Conservation (phyloP, 352 stramenopile species). For the Phytophthora quininea region DNA sequence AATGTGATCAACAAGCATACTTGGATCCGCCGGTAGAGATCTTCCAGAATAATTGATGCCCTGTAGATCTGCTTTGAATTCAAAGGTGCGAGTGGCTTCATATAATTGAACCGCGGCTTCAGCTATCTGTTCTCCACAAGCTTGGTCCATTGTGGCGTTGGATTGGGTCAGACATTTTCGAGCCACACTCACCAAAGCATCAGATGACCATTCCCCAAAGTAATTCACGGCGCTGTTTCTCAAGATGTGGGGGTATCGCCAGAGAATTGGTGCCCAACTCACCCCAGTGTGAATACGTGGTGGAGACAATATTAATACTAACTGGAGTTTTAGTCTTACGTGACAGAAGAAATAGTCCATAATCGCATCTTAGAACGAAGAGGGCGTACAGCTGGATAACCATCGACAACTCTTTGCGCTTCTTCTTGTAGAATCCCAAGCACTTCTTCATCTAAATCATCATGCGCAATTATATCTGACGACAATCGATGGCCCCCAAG, state of each 20-base stretch:
- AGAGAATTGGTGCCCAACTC: slow-evolving; percentile 38
- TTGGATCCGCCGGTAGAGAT: slow-evolving; percentile 39
- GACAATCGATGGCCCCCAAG: slow-evolving; percentile 45
- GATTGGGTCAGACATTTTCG: slow-evolving; percentile 44
- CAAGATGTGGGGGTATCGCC: slow-evolving; percentile 43
- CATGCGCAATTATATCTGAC: slow-evolving; percentile 51
- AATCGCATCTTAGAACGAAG: slow-evolving; percentile 49
- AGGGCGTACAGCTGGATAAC: background rate
- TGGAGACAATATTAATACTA: slow-evolving; percentile 56
- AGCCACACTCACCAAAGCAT: slow-evolving; percentile 48
- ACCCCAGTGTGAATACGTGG: background rate
- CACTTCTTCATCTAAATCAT: slow-evolving; percentile 58
- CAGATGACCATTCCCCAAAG: slow-evolving; percentile 49
- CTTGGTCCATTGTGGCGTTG: slow-evolving; percentile 19
- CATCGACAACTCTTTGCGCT: slow-evolving; percentile 20
- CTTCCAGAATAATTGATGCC: no score
- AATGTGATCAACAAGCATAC: slow-evolving; percentile 67
- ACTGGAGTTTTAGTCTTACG: slow-evolving; percentile 52
- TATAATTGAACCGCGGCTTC: slow-evolving; percentile 53
- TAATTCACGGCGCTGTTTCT: slow-evolving; percentile 48
- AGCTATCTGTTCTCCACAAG: slow-evolving; percentile 40
- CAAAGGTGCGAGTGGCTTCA: slow-evolving; percentile 24
- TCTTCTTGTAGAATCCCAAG: slow-evolving; percentile 43
- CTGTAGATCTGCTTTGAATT: no score
- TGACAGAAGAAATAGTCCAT: slow-evolving; percentile 53